Evolutionary conservation across 2,329 filamentous ascomycete genomes (phyloP).

Genomic region (Arthroderma sp.): DNA sequence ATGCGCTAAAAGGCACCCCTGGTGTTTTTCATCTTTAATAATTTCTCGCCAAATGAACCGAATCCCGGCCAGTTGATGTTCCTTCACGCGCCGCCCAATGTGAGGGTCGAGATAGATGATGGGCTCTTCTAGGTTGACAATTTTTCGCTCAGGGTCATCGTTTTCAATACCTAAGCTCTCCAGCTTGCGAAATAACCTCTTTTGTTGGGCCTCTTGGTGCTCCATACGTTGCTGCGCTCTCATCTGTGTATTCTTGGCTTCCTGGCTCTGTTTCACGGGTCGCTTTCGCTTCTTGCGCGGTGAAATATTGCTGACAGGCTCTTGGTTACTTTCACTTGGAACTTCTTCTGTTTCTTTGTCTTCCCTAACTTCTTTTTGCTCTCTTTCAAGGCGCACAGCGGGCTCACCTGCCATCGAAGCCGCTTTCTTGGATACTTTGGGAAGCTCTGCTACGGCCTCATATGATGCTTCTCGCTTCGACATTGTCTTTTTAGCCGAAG

Average conservation of each 20-base stretch:
- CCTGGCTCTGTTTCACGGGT: conserved; percentile 35
- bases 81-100: conserved; percentile 56
- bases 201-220: conserved; percentile 41
- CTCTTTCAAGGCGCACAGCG: too few relatives aligned
- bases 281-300: conserved; percentile 36
- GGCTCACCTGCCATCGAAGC: too few relatives aligned
- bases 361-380: not conserved
- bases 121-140: conserved; percentile 34
- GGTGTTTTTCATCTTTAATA: conserved; percentile 46
- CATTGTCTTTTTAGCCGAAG: conserved; percentile 6
- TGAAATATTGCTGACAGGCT: conserved; percentile 7
- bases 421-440: not conserved
- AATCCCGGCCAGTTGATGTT: conserved; percentile 69
- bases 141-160: conserved; percentile 32
- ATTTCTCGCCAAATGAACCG: conserved; percentile 84
- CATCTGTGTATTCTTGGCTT: conserved; percentile 42
- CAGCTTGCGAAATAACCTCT: conserved; percentile 20
- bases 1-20: conserved; percentile 74
- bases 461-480: not conserved
- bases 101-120: conserved; percentile 43
- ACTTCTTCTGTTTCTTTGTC: not conserved
- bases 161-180: conserved; percentile 21
- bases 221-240: conserved; percentile 41
- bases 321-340: not conserved
- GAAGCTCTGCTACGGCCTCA: not conserved